Conservation (phyloP, 257 asterid genomes). For the Nicotiana attenuata region DNA sequence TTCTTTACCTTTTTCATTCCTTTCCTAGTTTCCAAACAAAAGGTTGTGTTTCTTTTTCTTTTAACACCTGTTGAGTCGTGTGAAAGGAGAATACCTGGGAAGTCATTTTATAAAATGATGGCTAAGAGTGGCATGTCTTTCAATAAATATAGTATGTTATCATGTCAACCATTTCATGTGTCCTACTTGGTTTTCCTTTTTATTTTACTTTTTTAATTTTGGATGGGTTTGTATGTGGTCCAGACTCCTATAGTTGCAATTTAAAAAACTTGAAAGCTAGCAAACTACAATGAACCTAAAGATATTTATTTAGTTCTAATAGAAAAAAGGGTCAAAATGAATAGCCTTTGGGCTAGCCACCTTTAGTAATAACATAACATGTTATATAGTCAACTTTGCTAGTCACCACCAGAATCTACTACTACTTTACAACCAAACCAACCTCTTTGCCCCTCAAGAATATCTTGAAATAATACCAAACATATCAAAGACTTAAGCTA, state of each 20-base stretch:
- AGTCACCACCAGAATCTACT: conserved; percentile 7
- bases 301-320: neutral
- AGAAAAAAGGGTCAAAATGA: neutral
- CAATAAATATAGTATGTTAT: conserved; percentile 20
- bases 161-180: conserved; percentile 21
- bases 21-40: neutral
- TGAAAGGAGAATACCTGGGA: conserved; percentile 32
- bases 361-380: neutral
- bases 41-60: neutral
- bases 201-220: neutral
- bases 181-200: conserved; percentile 21
- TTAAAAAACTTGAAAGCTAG: neutral
- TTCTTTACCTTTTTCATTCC: neutral
- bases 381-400: conserved; percentile 5
- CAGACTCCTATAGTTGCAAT: neutral
- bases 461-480: conserved; percentile 2
- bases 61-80: conserved; percentile 31
- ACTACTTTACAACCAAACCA: conserved; percentile 10
- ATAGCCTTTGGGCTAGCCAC: neutral
- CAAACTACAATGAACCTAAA: neutral
- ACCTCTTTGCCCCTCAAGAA: conserved; percentile 8
- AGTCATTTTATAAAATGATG: conserved; percentile 30
- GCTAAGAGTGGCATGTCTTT: conserved; percentile 29
- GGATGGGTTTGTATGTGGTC: neutral
- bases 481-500: conserved; percentile 1